Evolutionary conservation across 2,329 filamentous ascomycete genomes (phyloP).

Genomic region (Metarhizium brunneum): DNA sequence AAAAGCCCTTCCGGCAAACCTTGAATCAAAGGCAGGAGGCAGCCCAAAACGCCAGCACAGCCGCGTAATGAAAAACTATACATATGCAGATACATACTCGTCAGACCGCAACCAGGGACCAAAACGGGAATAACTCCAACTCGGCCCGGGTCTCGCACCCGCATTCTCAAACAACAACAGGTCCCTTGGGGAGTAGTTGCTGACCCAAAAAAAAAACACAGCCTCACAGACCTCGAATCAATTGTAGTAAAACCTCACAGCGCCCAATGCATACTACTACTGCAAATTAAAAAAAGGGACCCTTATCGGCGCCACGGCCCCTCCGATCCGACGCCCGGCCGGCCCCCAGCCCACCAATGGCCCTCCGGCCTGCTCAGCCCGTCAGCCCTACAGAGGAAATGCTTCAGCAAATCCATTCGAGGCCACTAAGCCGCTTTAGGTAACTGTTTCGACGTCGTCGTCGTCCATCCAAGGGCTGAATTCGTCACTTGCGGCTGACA

Average conservation of each 20-base stretch:
- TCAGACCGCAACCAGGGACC: neutral
- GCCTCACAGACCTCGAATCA: too few relatives aligned
- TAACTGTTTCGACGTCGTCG: constrained; percentile 1
- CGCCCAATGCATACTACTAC: too few relatives aligned
- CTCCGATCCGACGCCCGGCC: neutral
- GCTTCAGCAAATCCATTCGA: neutral
- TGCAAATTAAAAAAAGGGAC: neutral
- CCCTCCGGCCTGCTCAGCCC: neutral
- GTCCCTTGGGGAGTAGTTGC: neutral
- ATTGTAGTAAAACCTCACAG: too few relatives aligned
- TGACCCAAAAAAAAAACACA: too few relatives aligned
- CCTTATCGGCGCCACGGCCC: neutral
- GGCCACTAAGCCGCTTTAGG: neutral
- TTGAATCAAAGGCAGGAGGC: too few relatives aligned
- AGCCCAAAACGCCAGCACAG: too few relatives aligned
- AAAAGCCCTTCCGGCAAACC: too few relatives aligned
- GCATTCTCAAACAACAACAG: neutral
- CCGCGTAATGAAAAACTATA: too few relatives aligned
- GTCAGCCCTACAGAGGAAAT: neutral
- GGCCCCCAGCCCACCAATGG: neutral
- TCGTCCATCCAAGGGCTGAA: neutral
- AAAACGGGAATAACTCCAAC: neutral
- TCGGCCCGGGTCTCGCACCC: neutral
- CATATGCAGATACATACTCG: too few relatives aligned
- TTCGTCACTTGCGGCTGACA: neutral